Base-by-base conservation (phyloP, 768 basidiomycete genomes). In the Mycena chlorophos region DNA sequence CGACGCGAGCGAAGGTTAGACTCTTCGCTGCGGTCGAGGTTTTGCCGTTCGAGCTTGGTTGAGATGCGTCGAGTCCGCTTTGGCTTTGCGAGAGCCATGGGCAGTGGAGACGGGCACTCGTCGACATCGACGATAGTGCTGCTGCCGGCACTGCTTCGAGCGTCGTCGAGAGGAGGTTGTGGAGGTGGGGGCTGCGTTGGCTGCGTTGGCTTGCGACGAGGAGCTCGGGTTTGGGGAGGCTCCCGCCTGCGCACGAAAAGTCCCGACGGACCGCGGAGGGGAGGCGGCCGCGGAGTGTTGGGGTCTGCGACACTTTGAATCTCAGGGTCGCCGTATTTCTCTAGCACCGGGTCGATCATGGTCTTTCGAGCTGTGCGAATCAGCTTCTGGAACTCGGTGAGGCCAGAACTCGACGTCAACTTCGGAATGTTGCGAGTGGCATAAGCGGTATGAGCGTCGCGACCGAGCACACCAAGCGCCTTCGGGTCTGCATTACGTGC, bases 341-440 rank as follows among this genome's bases (percentile, higher is more conserved):
- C 72, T 47, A 75, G 71, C 6, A 78, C 67, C 19, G 80, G 82
- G 54, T 82, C 80, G 51, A 89, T 62, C 14, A 88, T 79, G 14
- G 72, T 67, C 26, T 69, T 70, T 37, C 81, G 75, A 0, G 82
- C 79, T 19, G 73, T 69, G 64, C 78, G 79, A 53, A 89, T 84
- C 62, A 86, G 72, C 49, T 71, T 69, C 66, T 87, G 86, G 2
- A 86, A 79, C 30, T 78, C 69, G 20, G 84, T 85, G 25, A 80
- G 76, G 0, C 72, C 71, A 0, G 78, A 73, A 16, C 67, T 73
- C 53, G 81, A 81, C 19, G 63, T 71, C 12, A 63, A 54, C 45
- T 71, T 71, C 0, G 80, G 81, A 27, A 67, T 69, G 25, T 65
- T 68, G 54, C 73, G 74, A 38, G 75, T 69, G 0, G 68, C 68